A percentile compares a stretch with the other conserved stretches of the same genome.
Conservation (phyloP, 768 basidiomycete genomes). For the Suillus weaverae region DNA sequence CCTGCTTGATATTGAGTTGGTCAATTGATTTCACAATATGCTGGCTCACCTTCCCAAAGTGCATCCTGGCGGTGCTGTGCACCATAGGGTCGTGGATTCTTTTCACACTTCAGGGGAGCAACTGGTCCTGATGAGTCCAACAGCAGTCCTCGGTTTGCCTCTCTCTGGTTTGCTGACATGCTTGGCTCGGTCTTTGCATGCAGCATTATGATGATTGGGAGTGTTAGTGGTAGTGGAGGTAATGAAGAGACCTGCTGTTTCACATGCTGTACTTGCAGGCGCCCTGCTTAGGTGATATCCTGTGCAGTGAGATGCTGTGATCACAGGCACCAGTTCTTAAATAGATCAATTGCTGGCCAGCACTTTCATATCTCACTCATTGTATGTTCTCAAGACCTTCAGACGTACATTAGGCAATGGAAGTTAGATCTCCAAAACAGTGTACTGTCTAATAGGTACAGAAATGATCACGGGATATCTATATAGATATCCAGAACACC, state of each 20-base stretch:
- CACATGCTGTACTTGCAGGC: not conserved
- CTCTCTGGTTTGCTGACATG: not conserved
- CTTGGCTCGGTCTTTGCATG: not conserved
- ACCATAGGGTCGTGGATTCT: not conserved
- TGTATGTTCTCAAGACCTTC: not conserved
- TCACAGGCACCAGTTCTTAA: not conserved
- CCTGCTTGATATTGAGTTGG: not conserved
- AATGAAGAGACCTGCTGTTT: not conserved
- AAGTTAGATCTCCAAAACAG: not conserved
- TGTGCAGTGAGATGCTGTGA: not conserved
- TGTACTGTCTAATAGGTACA: not conserved
- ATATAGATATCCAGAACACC: too few relatives aligned
- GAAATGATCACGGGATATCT: not conserved
- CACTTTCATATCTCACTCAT: too few relatives aligned
- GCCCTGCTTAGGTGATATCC: not conserved
- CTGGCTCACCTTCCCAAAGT: not conserved
- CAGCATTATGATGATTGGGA: not conserved
- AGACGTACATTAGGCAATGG: not conserved
- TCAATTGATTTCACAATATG: not conserved
- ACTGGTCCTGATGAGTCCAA: not conserved
- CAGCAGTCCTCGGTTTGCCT: not conserved
- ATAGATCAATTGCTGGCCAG: too few relatives aligned
- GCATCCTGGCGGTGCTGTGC: constrained; percentile 4
- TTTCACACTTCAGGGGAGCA: not conserved
- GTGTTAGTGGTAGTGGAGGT: not conserved